phyloP scores from a whole-genome alignment of 108 stramenopile species.

The Pseudonitzschia pungens region DNA sequence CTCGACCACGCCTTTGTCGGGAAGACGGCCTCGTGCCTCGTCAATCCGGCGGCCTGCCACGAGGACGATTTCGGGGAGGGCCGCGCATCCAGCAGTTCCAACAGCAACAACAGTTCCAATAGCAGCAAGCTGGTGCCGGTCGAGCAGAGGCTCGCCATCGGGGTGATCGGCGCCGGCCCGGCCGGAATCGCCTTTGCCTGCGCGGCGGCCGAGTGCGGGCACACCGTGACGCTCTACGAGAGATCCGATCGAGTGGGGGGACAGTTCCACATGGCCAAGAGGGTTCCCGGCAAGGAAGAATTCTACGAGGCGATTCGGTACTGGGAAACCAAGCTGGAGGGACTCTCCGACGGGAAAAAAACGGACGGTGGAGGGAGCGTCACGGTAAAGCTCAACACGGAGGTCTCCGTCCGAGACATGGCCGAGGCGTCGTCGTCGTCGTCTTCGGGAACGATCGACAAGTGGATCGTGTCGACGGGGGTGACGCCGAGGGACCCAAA shows the following conservation, averaged over 20 bases:
- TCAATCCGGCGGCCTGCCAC: slow-evolving; percentile 95
- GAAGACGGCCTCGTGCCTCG: slow-evolving; percentile 94
- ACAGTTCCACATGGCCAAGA: slow-evolving; percentile 98
- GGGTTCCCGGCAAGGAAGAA: slow-evolving; percentile 97
- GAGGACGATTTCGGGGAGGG: slow-evolving; percentile 74
- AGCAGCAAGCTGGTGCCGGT: slow-evolving; percentile 25
- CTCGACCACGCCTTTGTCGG: slow-evolving; percentile 97
- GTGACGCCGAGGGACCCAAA: slow-evolving; percentile 83
- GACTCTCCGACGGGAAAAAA: slow-evolving; percentile 38
- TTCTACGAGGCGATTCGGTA: slow-evolving; percentile 97
- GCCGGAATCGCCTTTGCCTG: slow-evolving; percentile 92
- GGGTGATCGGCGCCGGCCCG: slow-evolving; percentile 97
- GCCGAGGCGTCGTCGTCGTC: slow-evolving; percentile 15
- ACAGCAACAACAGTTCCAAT: neutral
- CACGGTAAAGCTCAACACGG: slow-evolving; percentile 49
- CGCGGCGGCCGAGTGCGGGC: slow-evolving; percentile 84
- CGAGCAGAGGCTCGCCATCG: slow-evolving; percentile 62
- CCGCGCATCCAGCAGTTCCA: neutral
- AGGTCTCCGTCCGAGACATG: slow-evolving; percentile 61
- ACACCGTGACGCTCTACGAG: slow-evolving; percentile 91
- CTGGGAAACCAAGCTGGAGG: slow-evolving; percentile 64
- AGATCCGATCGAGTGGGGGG: slow-evolving; percentile 77
- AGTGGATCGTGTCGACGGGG: slow-evolving; percentile 94
- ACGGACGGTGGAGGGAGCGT: slow-evolving; percentile 9
- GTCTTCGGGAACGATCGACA: slow-evolving; percentile 52